Evolutionary conservation across 257 asterid genomes (phyloP).

Genomic region (Penstemon eatonii): DNA sequence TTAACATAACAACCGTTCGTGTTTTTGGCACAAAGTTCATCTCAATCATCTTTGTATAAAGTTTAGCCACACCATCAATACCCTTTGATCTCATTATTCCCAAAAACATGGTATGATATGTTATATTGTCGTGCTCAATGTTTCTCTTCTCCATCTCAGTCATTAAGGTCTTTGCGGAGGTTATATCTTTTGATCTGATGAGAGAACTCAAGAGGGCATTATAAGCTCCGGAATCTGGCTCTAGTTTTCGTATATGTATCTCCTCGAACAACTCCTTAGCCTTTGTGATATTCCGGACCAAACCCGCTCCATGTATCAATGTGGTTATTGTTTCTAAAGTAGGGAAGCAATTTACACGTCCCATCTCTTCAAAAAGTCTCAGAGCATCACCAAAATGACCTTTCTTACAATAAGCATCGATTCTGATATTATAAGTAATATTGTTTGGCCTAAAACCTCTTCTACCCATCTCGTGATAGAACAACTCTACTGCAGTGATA

Average conservation of each 20-base stretch:
- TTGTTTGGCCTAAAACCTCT: slow-evolving; percentile 79
- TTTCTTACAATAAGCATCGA: slow-evolving; percentile 76
- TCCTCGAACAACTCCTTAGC: slow-evolving; percentile 62
- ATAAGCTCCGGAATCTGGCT: slow-evolving; percentile 67
- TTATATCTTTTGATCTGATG: slow-evolving; percentile 58
- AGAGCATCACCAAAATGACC: slow-evolving; percentile 71
- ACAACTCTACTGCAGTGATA: slow-evolving; percentile 78
- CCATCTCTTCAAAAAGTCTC: slow-evolving; percentile 83
- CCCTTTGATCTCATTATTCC: slow-evolving; percentile 66
- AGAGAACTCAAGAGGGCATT: slow-evolving; percentile 76
- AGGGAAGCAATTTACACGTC: slow-evolving; percentile 44
- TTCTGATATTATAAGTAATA: slow-evolving; percentile 64
- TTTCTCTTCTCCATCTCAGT: slow-evolving; percentile 60
- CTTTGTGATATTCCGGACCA: slow-evolving; percentile 62
- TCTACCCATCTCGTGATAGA: slow-evolving; percentile 84
- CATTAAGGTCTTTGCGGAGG: slow-evolving; percentile 58
- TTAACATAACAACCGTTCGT: slow-evolving; percentile 68
- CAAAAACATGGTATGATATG: slow-evolving; percentile 73
- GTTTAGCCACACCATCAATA: slow-evolving; percentile 48
- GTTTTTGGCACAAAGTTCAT: slow-evolving; percentile 64
- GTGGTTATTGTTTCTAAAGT: slow-evolving; percentile 77
- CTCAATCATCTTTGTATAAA: slow-evolving; percentile 57
- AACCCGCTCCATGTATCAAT: slow-evolving; percentile 88
- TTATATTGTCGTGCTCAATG: slow-evolving; percentile 59
- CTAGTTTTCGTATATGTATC: slow-evolving; percentile 45